Conservation (phyloP, 1,284 basidiomycete genomes). For the Marasmius oreades region DNA sequence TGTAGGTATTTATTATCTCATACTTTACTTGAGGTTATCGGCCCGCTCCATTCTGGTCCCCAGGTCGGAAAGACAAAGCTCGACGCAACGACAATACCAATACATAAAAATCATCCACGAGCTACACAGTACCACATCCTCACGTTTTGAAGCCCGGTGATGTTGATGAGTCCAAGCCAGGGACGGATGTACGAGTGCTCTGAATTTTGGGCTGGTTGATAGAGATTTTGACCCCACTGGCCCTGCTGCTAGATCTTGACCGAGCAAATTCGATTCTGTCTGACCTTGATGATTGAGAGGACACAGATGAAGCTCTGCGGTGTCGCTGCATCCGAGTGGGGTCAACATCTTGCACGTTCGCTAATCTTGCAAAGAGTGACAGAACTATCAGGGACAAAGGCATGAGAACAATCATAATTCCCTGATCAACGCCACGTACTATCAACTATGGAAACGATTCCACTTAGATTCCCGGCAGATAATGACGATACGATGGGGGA, state of each 20-base stretch:
- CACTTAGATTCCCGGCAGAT: conserved; percentile 50
- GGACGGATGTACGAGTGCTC: not conserved
- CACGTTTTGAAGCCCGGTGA: not conserved
- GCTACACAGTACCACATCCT: too few relatives aligned
- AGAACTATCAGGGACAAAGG: conserved; percentile 46
- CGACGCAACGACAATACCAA: too few relatives aligned
- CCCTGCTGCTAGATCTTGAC: conserved; percentile 51
- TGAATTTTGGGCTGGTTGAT: not conserved
- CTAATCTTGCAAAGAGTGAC: conserved; percentile 68
- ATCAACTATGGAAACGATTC: conserved; percentile 76
- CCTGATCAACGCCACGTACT: conserved; percentile 41
- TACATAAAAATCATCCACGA: too few relatives aligned
- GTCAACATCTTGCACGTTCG: conserved; percentile 67
- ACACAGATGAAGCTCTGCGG: conserved; percentile 67
- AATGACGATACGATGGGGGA: conserved; percentile 40
- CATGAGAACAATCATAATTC: not conserved
- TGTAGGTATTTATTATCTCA: not conserved
- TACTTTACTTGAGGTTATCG: too few relatives aligned
- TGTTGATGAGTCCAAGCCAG: not conserved
- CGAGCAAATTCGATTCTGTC: conserved; percentile 5
- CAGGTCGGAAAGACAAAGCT: too few relatives aligned
- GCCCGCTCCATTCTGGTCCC: too few relatives aligned
- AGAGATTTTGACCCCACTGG: conserved; percentile 31
- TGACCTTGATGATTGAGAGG: conserved; percentile 40
- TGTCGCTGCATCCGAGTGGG: conserved; percentile 71